Evolutionary conservation across 1,284 basidiomycete species (phyloP), one percentile per base, ranked within the genome.

Genomic region (Sporisorium sorghi): DNA sequence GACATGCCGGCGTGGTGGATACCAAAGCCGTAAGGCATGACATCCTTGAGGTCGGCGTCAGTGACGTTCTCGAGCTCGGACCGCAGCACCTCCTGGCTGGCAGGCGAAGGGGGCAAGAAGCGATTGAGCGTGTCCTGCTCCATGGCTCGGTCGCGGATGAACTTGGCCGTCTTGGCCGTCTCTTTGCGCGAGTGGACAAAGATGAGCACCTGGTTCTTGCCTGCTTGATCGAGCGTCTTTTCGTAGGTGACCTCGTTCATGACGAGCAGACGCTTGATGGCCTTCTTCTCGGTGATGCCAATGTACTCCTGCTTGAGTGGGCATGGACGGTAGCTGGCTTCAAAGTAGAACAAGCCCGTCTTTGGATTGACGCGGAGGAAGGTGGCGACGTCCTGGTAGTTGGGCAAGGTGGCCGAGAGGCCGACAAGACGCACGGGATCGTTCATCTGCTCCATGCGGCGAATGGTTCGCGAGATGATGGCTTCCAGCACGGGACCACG

Each of bases 211-310:
- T 82, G 80, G 42, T 82, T 83, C 56, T 80, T 75, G n/a, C 74
- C 80, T 7, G 78, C 80, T 42, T 83, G 82, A 26, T 83, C 81
- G 47, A 82, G 71, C 32, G 82, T 79, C 87, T 99, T 99, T 85
- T 99, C 96, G 87, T 99, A 99, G 85, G 95, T 97, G 42, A 99
- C 95, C 84, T 99, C 95, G 86, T 99, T 99, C 89, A 94, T 96
- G 69, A 98, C 91, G 84, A 98, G 94, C 83, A 96, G 92, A 5
- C 97, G 90, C 86, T 97, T 98, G 88, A 99, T 98, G 0, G 97
- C 97, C 86, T 98, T 99, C 88, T 97, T 98, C 87, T 99, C 97
- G 0, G 96, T 98, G 71, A 99, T 91, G 69, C 97, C 97, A 73
- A 99, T 91, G 85, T 97, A 98, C 82, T 97, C 94, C 79, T 98